A percentile compares a stretch with the other conserved stretches of the same genome.
These are phyloP conservation scores for Candida maris DNA, from an alignment of 805 yeast genomes.

Conservation along the genomic window DNA sequence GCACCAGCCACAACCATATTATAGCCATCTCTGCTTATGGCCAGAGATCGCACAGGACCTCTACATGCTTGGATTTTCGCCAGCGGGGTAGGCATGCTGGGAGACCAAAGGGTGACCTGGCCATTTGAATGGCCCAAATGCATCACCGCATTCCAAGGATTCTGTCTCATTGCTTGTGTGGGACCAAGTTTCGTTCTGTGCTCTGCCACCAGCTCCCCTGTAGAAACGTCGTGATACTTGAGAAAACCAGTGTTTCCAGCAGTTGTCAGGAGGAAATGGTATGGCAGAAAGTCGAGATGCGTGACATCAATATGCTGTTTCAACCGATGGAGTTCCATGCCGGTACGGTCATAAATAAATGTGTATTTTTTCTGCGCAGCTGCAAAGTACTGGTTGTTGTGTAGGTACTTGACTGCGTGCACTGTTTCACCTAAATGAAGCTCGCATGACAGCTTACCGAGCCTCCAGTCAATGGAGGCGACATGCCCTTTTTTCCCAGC, in stretches of 20 bases:
- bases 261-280: conserved; percentile 81
- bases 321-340: conserved; percentile 87
- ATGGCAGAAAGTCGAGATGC: conserved; percentile 81
- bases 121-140: conserved; percentile 94
- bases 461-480: conserved; percentile 94
- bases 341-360: conserved; percentile 86
- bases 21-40: conserved; percentile 86
- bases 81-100: conserved; percentile 78
- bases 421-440: conserved; percentile 84
- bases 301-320: conserved; percentile 88
- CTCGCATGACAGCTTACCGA: conserved; percentile 78
- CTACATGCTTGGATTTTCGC: conserved; percentile 76
- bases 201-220: conserved; percentile 84
- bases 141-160: conserved; percentile 94
- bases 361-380: conserved; percentile 95
- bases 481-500: conserved; percentile 94
- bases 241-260: conserved; percentile 88
- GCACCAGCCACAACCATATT: conserved; percentile 93
- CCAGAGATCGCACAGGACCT: conserved; percentile 84
- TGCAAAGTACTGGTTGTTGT: conserved; percentile 91
- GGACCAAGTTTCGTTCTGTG: conserved; percentile 87
- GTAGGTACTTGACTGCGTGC: conserved; percentile 84
- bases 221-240: conserved; percentile 92
- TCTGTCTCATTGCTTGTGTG: conserved; percentile 80
- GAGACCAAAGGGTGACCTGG: conserved; percentile 90